A percentile compares a stretch with the other conserved stretches of the same genome.
These are phyloP conservation scores for Candida chauliodis DNA, from an alignment of 805 yeast species.

Conservation along the genomic window DNA sequence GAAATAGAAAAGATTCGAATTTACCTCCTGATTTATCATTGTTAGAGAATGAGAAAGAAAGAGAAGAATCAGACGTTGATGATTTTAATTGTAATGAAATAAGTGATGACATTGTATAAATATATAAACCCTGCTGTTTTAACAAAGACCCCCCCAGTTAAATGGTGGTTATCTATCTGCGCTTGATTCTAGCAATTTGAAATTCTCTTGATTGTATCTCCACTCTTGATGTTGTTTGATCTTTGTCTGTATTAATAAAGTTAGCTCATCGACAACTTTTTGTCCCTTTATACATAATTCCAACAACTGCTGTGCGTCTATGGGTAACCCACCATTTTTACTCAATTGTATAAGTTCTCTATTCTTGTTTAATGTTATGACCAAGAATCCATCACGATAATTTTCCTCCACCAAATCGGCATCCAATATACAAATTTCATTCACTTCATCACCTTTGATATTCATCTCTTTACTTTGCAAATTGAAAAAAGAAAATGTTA, in stretches of 20 bases:
- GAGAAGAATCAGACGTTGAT: constrained; percentile 1
- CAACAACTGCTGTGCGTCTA: constrained; percentile 67
- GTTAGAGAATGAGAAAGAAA: constrained; percentile 6
- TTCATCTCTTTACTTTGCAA: constrained; percentile 62
- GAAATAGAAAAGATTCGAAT: constrained; percentile 55
- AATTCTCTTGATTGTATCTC: constrained; percentile 37
- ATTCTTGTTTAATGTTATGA: constrained; percentile 84
- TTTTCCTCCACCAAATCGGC: constrained; percentile 75
- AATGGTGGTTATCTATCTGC: constrained; percentile 21
- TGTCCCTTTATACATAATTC: constrained; percentile 68
- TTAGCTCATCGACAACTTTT: constrained; percentile 55
- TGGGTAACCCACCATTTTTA: constrained; percentile 86
- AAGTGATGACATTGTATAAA: constrained; percentile 8
- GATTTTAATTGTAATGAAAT: constrained; percentile 1
- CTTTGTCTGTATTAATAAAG: constrained; percentile 57
- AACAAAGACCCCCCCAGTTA: not conserved
- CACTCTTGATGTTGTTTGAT: constrained; percentile 52
- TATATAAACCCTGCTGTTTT: not conserved
- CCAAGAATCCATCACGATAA: constrained; percentile 72
- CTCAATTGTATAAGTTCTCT: constrained; percentile 86
- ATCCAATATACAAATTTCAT: constrained; percentile 67
- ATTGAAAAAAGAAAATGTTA: constrained; percentile 83
- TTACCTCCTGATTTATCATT: constrained; percentile 36
- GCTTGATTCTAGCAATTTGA: constrained; percentile 35
- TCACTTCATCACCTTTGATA: constrained; percentile 60